Conservation (phyloP, 768 basidiomycete species). For the Lentinula guzmanii region DNA sequence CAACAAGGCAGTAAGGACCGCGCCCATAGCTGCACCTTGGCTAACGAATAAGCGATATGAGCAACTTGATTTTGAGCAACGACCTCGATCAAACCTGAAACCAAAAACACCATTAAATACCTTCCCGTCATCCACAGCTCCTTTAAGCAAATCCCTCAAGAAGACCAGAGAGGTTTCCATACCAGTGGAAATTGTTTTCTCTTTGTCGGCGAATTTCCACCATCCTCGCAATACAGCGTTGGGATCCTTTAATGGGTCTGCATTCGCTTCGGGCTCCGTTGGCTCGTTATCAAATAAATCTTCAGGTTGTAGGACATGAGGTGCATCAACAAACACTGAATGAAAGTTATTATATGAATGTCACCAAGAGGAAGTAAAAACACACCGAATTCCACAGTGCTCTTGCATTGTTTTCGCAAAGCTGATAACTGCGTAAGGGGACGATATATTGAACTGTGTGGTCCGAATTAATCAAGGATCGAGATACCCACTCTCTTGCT, state of each 20-base stretch:
- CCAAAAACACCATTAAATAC: conserved; percentile 55
- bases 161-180: conserved; percentile 50
- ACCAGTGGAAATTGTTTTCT: conserved; percentile 46
- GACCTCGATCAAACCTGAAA: conserved; percentile 50
- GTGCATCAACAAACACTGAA: conserved; percentile 71
- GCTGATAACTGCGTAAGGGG: neutral
- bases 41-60: conserved; percentile 25
- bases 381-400: conserved; percentile 2
- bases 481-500: neutral
- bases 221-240: conserved; percentile 41
- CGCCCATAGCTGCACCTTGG: conserved; percentile 77
- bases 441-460: neutral
- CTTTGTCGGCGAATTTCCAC: conserved; percentile 51
- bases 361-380: neutral
- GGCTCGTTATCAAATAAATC: conserved; percentile 34
- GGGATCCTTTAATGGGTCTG: conserved; percentile 37
- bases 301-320: conserved; percentile 57
- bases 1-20: conserved; percentile 61
- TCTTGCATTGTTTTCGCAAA: conserved; percentile 2
- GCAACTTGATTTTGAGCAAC: neutral
- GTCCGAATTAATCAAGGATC: neutral
- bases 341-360: neutral
- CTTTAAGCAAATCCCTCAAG: conserved; percentile 52
- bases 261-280: conserved; percentile 33
- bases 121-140: conserved; percentile 57